Evolutionary conservation across 1,139 yeast species (phyloP), one percentile per base, ranked within the genome.

Genomic region (Lodderomyces orthopsilosis): DNA sequence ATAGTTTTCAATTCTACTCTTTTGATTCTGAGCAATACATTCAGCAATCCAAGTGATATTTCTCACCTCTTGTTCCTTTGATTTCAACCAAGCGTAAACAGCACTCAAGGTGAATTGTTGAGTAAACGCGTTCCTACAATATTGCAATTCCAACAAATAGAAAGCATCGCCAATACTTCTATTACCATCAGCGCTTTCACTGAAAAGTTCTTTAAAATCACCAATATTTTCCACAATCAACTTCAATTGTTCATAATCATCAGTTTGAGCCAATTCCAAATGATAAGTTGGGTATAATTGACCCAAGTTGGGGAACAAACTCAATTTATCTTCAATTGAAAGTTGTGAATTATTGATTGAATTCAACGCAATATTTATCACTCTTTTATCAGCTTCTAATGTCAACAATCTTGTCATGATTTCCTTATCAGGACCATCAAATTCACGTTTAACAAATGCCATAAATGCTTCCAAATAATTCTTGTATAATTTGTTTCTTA

Each of bases 41-140:
- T 94, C 99, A 39, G 98, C 96, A 50, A 94, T 91, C 98, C 98
- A 94, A 18, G 98, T 88, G 51, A 94, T 83, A 63, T 94, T 94
- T 65, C 98, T 79, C 48, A 94, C 81, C 66, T 94, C 99, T 68
- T 94, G 98, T 66, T 94, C 98, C 59, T 87, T 86, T 15, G 96
- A 83, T 66, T 90, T 85, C 61, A 94, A 79, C 95, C 97, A 93
- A 5, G 97, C 96, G 93, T 96, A 94, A 45, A 93, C 75, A 2
- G 96, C 85, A 38, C 93, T 79, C 56, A 86, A 79, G 13, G 97
- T 85, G 62, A 94, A 94, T 63, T 93, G 98, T 66, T 93, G 98
- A 33, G 98, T 90, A 65, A 94, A 90, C 0, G 97, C 96, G 61
- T 86, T 83, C 58, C 82, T 86, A 67, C 97, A 91, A 50, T 87